phyloP scores from a whole-genome alignment of 1,284 basidiomycete species.

The Ceratobasidium sp. region DNA sequence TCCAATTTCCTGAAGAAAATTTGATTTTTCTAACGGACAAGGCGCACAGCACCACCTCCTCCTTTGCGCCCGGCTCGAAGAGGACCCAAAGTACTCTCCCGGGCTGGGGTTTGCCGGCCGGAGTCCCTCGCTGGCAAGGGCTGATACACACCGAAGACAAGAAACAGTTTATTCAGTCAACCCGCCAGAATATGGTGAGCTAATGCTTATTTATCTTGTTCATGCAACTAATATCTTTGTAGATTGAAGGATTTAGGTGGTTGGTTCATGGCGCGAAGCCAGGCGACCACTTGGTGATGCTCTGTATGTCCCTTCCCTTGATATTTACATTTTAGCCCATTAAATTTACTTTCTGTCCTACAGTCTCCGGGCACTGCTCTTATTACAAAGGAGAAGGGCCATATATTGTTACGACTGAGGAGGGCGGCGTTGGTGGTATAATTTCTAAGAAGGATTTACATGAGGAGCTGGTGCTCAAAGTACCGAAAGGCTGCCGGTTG shows the following conservation, averaged over 20 bases:
- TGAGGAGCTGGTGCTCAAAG: neutral
- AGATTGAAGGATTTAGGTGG: constrained; percentile 7
- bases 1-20: constrained; percentile 8
- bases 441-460: neutral
- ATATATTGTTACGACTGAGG: neutral
- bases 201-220: neutral
- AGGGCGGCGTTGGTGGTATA: neutral
- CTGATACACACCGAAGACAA: neutral
- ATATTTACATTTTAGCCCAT: neutral
- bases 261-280: neutral
- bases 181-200: neutral
- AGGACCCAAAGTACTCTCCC: neutral
- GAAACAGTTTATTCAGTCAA: neutral
- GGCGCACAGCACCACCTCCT: neutral
- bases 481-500: neutral
- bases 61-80: neutral
- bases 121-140: neutral
- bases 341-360: neutral
- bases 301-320: constrained; percentile 1
- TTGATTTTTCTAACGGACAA: neutral
- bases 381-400: neutral
- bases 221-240: neutral
- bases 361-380: constrained; percentile 15
- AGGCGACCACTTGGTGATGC: constrained; percentile 6
- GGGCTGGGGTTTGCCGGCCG: no score